Conservation (phyloP, 2,329 filamentous ascomycete genomes). For the Paraphoma chrysanthemicola region DNA sequence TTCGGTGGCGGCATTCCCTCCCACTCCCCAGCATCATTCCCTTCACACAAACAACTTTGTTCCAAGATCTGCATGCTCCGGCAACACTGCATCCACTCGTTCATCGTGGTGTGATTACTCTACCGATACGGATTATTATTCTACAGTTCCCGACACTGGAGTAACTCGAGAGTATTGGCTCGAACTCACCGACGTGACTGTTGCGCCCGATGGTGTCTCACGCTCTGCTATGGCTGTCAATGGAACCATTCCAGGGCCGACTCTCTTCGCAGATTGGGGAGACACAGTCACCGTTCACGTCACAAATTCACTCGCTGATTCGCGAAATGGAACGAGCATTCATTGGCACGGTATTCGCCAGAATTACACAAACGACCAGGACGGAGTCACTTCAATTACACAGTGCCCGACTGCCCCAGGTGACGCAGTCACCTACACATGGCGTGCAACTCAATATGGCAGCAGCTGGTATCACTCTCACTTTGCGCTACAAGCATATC, state of each 20-base stretch:
- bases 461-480: slow-evolving; percentile 53
- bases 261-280: slow-evolving; percentile 51
- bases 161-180: slow-evolving; percentile 60
- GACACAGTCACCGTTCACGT: slow-evolving; percentile 49
- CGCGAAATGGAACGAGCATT: slow-evolving; percentile 39
- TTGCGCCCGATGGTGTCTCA: slow-evolving; percentile 63
- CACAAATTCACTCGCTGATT: slow-evolving; percentile 34
- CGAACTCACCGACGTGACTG: slow-evolving; percentile 50
- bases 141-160: slow-evolving; percentile 59
- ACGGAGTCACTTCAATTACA: slow-evolving; percentile 41
- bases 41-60: slow-evolving; percentile 2
- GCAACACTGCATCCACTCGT: slow-evolving; percentile 39
- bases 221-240: slow-evolving; percentile 49
- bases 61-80: slow-evolving; percentile 33
- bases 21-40: slow-evolving; percentile 2
- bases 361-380: slow-evolving; percentile 37
- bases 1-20: background rate
- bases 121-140: slow-evolving; percentile 61
- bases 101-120: slow-evolving; percentile 57
- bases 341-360: slow-evolving; percentile 45
- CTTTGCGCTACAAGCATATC: slow-evolving; percentile 50
- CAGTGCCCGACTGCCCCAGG: slow-evolving; percentile 32
- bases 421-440: slow-evolving; percentile 39
- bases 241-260: slow-evolving; percentile 54
- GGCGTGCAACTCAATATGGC: slow-evolving; percentile 50